Evolutionary conservation across 164 flowering plant species (phyloP).

Genomic region (Piper longum): DNA sequence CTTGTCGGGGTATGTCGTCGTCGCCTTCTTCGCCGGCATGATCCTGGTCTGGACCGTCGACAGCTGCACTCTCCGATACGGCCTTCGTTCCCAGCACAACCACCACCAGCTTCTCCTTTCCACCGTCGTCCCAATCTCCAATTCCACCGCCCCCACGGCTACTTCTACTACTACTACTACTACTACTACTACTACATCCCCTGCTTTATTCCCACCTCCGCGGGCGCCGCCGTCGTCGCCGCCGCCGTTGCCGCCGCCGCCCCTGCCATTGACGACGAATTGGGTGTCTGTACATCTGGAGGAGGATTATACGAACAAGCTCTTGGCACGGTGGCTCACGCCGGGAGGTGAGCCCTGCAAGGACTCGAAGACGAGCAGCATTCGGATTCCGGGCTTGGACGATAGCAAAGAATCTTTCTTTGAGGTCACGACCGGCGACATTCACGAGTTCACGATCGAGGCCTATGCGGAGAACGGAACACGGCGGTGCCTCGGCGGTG

Average conservation of each 20-base stretch:
- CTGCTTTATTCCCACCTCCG: neutral
- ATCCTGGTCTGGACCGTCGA: constrained; percentile 2
- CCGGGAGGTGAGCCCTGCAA: constrained; percentile 20
- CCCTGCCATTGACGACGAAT: neutral
- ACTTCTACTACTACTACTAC: neutral
- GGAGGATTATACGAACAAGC: neutral
- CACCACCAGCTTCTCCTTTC: neutral
- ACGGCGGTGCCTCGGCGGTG: constrained; percentile 62
- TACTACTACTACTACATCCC: neutral
- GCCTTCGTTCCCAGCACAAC: neutral
- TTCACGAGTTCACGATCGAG: constrained; percentile 50
- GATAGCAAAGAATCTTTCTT: constrained; percentile 6
- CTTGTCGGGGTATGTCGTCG: neutral
- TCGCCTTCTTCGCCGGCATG: neutral
- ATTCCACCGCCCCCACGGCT: neutral
- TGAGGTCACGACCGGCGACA: constrained; percentile 41
- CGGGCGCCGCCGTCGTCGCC: neutral
- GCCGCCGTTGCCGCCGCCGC: neutral
- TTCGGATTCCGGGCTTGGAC: constrained; percentile 38
- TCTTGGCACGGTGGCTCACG: neutral
- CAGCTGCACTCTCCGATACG: constrained; percentile 1
- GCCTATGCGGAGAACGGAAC: constrained; percentile 50
- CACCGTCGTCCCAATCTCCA: neutral
- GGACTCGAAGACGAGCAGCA: constrained; percentile 36
- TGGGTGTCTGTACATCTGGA: constrained; percentile 1